A percentile compares a stretch with the other conserved stretches of the same genome.
These are phyloP conservation scores for Ottelia alismoides DNA, from an alignment of 106 monocot species.

Conservation along the genomic window DNA sequence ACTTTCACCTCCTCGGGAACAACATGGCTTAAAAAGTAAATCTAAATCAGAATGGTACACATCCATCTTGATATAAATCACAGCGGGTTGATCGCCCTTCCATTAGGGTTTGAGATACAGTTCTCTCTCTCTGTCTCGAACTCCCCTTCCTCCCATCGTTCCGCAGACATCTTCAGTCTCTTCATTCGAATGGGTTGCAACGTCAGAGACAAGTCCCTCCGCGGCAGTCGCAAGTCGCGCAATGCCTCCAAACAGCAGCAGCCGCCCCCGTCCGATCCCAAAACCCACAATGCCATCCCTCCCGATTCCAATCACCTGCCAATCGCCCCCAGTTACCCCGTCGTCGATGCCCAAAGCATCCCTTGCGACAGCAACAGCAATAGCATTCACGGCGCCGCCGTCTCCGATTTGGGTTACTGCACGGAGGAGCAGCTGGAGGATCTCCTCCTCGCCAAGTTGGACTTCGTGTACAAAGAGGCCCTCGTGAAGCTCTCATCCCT, in stretches of 20 bases:
- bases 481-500: slow-evolving; percentile 39
- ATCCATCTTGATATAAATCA: no score
- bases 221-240: slow-evolving; percentile 12
- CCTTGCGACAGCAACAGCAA: neutral
- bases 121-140: no score
- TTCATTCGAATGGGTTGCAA: slow-evolving; percentile 22
- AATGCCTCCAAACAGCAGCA: slow-evolving; percentile 1
- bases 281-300: neutral
- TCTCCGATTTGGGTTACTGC: slow-evolving; percentile 58
- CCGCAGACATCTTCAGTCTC: no score
- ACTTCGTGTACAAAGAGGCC: slow-evolving; percentile 66
- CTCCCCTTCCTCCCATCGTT: no score
- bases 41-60: no score
- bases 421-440: slow-evolving; percentile 86
- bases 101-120: no score
- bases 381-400: neutral
- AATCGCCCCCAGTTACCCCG: slow-evolving; percentile 2
- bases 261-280: slow-evolving; percentile 8
- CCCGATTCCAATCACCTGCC: neutral
- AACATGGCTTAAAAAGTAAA: no score
- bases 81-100: no score
- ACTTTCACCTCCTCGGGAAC: no score
- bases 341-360: slow-evolving; percentile 4
- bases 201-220: slow-evolving; percentile 21
- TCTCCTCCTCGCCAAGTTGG: slow-evolving; percentile 59